Evolutionary conservation across 352 stramenopile species (phyloP).

Genomic region (Phytophthora sojae): DNA sequence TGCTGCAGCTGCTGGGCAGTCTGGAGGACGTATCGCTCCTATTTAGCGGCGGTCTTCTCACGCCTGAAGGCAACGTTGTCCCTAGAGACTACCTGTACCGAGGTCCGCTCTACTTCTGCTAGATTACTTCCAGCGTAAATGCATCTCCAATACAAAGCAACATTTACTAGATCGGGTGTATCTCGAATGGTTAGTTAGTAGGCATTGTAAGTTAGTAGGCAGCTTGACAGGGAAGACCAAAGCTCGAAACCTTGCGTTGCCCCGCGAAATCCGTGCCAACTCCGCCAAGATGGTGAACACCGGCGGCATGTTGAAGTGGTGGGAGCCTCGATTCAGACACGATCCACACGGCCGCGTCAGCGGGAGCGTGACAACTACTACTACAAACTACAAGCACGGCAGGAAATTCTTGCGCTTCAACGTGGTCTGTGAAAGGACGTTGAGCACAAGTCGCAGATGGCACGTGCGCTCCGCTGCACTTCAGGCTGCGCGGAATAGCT

Average conservation of each 20-base stretch:
- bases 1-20: not conserved
- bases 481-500: not conserved
- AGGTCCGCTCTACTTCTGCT: not conserved
- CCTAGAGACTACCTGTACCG: not conserved
- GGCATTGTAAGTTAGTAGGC: too few species aligned
- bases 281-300: conserved; percentile 8
- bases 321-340: not conserved
- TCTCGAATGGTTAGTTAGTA: too few species aligned
- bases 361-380: not conserved
- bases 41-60: not conserved
- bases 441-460: conserved; percentile 19
- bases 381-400: conserved; percentile 2
- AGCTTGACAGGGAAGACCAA: too few species aligned
- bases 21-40: not conserved
- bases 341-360: conserved; percentile 21
- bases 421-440: conserved; percentile 25
- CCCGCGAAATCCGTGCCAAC: not conserved
- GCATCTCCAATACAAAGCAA: too few species aligned
- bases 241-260: not conserved
- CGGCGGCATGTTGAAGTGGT: conserved; percentile 20
- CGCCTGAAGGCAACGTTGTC: not conserved
- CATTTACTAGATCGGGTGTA: too few species aligned
- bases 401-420: conserved; percentile 32
- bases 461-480: conserved; percentile 22
- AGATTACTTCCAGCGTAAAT: too few species aligned